phyloP scores from a whole-genome alignment of 305 asterid genomes.

The Petunia hybrid region DNA sequence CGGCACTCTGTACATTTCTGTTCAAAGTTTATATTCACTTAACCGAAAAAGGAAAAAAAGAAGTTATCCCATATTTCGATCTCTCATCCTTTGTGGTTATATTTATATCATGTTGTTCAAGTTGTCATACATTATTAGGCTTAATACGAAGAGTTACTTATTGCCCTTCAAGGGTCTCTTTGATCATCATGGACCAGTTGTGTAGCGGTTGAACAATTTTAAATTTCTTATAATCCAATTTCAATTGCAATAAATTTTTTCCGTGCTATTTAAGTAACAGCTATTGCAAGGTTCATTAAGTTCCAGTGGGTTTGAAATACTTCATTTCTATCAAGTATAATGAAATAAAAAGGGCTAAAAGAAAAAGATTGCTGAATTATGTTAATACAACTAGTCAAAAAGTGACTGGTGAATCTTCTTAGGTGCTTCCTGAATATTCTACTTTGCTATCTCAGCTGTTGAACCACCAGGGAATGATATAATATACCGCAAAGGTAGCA shows the following conservation, averaged over 20 bases:
- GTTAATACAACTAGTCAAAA: not conserved
- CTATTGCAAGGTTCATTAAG: too few relatives aligned
- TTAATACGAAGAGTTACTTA: too few relatives aligned
- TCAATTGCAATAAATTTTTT: not conserved
- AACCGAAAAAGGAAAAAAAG: not conserved
- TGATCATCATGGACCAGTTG: not conserved
- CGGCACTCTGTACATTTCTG: not conserved
- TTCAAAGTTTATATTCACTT: constrained; percentile 14
- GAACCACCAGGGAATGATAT: constrained; percentile 14
- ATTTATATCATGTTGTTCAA: not conserved
- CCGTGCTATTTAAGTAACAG: too few relatives aligned
- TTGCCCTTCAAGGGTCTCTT: not conserved
- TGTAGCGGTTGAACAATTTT: not conserved
- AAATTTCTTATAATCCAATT: not conserved
- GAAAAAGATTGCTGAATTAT: not conserved
- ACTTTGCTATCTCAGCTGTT: not conserved
- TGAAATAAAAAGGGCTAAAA: not conserved
- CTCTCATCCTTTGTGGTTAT: not conserved
- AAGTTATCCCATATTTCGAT: not conserved
- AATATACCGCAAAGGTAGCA: not conserved
- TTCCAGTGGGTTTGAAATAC: too few relatives aligned
- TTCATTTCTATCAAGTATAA: too few relatives aligned
- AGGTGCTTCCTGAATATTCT: not conserved
- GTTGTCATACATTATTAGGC: not conserved
- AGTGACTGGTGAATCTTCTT: not conserved